Evolutionary conservation across 768 basidiomycete species (phyloP).

Genomic region (Leccinellum albellum): DNA sequence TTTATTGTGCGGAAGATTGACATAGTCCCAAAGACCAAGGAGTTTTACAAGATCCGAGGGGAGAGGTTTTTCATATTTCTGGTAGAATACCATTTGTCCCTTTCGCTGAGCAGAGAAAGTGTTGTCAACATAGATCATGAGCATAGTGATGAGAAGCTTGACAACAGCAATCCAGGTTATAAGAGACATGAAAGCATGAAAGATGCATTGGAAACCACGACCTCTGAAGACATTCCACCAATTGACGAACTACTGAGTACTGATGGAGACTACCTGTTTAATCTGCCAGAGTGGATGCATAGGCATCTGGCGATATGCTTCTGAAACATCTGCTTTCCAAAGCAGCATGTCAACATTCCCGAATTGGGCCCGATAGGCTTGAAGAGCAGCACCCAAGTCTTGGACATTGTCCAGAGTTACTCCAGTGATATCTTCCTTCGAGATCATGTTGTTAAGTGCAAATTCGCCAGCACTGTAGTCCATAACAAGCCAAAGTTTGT

Average conservation of each 20-base stretch:
- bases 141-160: constrained; percentile 7
- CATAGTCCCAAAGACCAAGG: constrained; percentile 29
- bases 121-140: constrained; percentile 31
- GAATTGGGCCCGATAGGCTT: fast-evolving
- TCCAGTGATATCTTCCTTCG: constrained; percentile 13
- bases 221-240: constrained; percentile 24
- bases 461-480: constrained; percentile 36
- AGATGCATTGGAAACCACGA: constrained; percentile 21
- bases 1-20: constrained; percentile 28
- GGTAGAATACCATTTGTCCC: not conserved
- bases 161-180: constrained; percentile 30
- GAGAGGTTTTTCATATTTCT: not conserved
- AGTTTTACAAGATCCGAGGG: constrained; percentile 8
- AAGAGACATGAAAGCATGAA: constrained; percentile 30
- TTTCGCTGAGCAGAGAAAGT: constrained; percentile 3
- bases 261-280: constrained; percentile 32
- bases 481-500: constrained; percentile 35
- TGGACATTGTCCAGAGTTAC: not conserved
- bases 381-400: constrained; percentile 10
- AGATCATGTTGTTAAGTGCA: constrained; percentile 34
- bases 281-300: constrained; percentile 41
- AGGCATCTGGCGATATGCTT: constrained; percentile 36
- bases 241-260: constrained; percentile 18
- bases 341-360: not conserved
- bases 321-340: constrained; percentile 37